Base-by-base conservation (phyloP, 257 asterid genomes). In the Capsicum chinense region DNA sequence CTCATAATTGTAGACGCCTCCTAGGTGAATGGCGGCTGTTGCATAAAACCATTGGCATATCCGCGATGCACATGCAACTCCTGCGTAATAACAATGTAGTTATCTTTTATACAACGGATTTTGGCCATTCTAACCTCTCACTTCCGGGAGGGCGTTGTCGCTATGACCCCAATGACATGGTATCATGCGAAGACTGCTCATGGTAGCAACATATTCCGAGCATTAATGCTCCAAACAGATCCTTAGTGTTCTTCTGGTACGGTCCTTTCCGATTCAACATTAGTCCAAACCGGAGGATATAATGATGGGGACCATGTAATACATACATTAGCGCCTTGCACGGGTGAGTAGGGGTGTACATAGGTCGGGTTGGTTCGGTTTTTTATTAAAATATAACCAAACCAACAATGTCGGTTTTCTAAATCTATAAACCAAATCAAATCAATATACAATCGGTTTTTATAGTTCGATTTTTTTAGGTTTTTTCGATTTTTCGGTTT, bases 221-320 rank as follows among this genome's bases (percentile, higher is more conserved):
- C 80, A 2, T 92, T 92, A 83, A 87, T 37, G 83, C 86, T 91
- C 35, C 90, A 86, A 54, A 89, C 95, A 14, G 89, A 92, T 86
- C 79, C 88, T 9, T 92, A 92, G 95, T 92, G 97, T 90, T 92
- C 97, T 64, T 87, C 94, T 83, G 93, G 90, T 85, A 85, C 92
- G 70, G 91, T 84, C 88, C 21, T 73, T 70, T 87, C 94, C 7
- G 84, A 89, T 86, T 94, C 93, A 16, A 58, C 88, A 1, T 76
- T 92, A 21, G 56, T 81, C 33, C 96, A 92, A 59, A 90, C 94
- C 44, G 94, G 96, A 4, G 94, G 96, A 7, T 89, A 1, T 80
- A 82, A 83, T 47, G 89, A 87, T 68, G 93, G 96, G 5, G 92
- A 88, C 3, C 91, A 56, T 19, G 86, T 86, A 15, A 91, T 88